These are phyloP conservation scores for Podospora bellae-mahoneyi DNA, from an alignment of 495 filamentous ascomycete genomes.

Conservation along the genomic window DNA sequence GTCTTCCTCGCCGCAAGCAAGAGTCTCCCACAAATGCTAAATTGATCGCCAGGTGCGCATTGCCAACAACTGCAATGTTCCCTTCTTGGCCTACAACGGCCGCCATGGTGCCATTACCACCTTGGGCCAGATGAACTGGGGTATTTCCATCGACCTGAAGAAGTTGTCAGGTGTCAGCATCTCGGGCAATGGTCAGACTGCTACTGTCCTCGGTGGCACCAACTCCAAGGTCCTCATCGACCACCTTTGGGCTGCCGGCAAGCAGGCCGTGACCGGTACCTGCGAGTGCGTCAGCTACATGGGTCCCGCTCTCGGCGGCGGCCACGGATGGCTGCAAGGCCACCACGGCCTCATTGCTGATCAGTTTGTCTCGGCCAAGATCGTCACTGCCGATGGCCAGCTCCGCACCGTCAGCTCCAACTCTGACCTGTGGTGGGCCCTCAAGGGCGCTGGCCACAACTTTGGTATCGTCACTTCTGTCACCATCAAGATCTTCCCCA, in stretches of 20 bases:
- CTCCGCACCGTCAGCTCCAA: slow-evolving; percentile 37
- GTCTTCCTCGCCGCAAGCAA: slow-evolving; percentile 2
- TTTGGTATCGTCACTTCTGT: slow-evolving; percentile 58
- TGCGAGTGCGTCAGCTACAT: slow-evolving; percentile 56
- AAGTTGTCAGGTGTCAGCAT: slow-evolving; percentile 44
- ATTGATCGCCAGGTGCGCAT: background rate
- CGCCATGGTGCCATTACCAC: slow-evolving; percentile 45
- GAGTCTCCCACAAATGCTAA: too few relatives aligned
- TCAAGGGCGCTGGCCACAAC: slow-evolving; percentile 60
- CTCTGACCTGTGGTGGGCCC: slow-evolving; percentile 54
- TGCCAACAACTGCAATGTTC: slow-evolving; percentile 30
- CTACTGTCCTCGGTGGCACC: slow-evolving; percentile 51
- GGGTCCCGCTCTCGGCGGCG: slow-evolving; percentile 59
- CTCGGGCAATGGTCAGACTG: slow-evolving; percentile 43
- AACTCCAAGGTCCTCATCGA: slow-evolving; percentile 35
- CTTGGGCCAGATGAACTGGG: slow-evolving; percentile 43
- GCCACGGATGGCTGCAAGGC: slow-evolving; percentile 59
- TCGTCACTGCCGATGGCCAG: slow-evolving; percentile 57
- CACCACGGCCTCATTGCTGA: slow-evolving; percentile 59
- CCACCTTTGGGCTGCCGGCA: slow-evolving; percentile 35
- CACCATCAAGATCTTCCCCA: slow-evolving; percentile 47
- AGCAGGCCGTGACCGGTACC: slow-evolving; percentile 49
- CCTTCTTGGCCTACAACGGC: slow-evolving; percentile 51
- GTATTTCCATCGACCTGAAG: slow-evolving; percentile 48
- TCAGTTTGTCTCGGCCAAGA: slow-evolving; percentile 49